phyloP scores from a whole-genome alignment of 139 green algal species.

The Trebouxia sp. region DNA sequence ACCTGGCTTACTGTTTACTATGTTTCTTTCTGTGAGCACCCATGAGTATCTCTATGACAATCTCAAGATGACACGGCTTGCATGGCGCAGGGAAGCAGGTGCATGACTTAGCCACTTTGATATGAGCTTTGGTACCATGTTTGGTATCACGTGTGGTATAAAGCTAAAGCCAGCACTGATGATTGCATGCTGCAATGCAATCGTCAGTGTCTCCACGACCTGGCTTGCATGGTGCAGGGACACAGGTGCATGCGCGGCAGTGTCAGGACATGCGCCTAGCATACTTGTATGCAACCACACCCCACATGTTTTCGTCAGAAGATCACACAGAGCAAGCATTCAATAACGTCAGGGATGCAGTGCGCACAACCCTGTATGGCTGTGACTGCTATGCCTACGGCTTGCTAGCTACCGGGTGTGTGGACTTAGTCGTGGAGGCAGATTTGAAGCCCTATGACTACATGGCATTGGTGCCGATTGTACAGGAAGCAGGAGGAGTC shows the following conservation, averaged over 20 bases:
- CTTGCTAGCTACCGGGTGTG: constrained; percentile 82
- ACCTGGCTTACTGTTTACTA: too few species aligned
- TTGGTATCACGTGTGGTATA: too few species aligned
- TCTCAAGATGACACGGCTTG: too few species aligned
- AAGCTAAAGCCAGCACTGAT: too few species aligned
- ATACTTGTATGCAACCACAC: constrained; percentile 89
- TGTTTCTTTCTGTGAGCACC: too few species aligned
- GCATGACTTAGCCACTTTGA: too few species aligned
- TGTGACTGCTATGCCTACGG: constrained; percentile 99
- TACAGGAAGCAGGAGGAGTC: constrained; percentile 89
- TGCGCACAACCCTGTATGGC: constrained; percentile 89
- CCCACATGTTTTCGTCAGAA: constrained; percentile 88
- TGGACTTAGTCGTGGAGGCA: constrained; percentile 92
- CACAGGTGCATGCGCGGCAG: constrained; percentile 34
- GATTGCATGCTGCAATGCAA: too few species aligned
- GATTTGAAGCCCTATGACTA: constrained; percentile 98
- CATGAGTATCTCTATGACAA: too few species aligned
- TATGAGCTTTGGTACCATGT: too few species aligned
- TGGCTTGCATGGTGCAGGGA: constrained; percentile 34
- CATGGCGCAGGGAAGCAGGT: too few species aligned
- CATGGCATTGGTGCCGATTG: constrained; percentile 94
- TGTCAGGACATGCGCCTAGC: constrained; percentile 53
- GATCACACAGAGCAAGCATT: constrained; percentile 60
- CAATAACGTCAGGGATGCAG: constrained; percentile 68
- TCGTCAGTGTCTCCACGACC: too few species aligned